phyloP scores from a whole-genome alignment of 495 filamentous ascomycete genomes.

The Daldinia childiae region DNA sequence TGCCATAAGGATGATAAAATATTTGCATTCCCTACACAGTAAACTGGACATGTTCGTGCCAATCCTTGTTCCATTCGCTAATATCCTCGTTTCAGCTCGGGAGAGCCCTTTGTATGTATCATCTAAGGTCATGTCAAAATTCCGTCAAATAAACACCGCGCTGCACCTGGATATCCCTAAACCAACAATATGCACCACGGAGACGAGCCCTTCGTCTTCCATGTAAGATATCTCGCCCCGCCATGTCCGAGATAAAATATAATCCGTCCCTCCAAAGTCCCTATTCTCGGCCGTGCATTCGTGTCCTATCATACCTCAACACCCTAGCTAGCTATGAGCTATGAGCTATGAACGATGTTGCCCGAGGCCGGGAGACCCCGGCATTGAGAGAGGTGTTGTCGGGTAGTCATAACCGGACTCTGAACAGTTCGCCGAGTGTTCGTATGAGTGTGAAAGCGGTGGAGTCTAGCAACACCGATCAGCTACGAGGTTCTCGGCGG shows the following conservation, averaged over 20 bases:
- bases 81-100: neutral
- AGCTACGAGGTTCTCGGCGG: constrained; percentile 57
- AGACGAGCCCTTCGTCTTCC: constrained; percentile 44
- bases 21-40: neutral
- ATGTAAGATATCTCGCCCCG: constrained; percentile 32
- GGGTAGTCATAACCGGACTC: constrained; percentile 70
- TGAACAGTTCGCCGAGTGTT: constrained; percentile 73
- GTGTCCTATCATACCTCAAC: neutral
- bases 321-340: neutral
- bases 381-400: constrained; percentile 73
- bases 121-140: constrained; percentile 8
- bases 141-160: constrained; percentile 30
- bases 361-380: constrained; percentile 65
- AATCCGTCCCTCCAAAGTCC: constrained; percentile 18
- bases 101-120: constrained; percentile 9
- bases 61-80: neutral
- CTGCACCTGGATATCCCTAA: constrained; percentile 41
- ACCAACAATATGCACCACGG: constrained; percentile 25
- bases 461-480: constrained; percentile 75
- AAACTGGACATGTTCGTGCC: constrained; percentile 2
- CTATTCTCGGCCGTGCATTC: neutral
- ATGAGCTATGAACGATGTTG: constrained; percentile 44
- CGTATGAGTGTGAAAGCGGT: constrained; percentile 82
- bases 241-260: constrained; percentile 30
- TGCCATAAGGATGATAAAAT: constrained; percentile 1